These are phyloP conservation scores for Punica granatum DNA, from an alignment of 345 rosid genomes.

Conservation along the genomic window DNA sequence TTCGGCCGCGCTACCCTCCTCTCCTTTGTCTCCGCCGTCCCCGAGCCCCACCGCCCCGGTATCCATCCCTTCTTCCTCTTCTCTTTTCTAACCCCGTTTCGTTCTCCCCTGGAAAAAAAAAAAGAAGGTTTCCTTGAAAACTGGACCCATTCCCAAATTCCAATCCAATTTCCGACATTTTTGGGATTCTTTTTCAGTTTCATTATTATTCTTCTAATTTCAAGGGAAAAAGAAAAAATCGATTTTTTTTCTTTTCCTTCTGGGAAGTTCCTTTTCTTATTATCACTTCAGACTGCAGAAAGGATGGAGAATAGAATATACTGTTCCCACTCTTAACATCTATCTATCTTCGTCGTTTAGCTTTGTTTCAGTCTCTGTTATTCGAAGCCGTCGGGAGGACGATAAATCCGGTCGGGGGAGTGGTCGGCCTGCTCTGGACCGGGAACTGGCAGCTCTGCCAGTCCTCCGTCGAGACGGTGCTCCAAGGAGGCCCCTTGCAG, in stretches of 20 bases:
- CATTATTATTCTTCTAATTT: no score
- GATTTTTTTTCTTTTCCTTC: no score
- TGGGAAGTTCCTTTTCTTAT: no score
- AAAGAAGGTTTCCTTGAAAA: background rate
- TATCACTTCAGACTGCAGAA: no score
- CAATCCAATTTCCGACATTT: background rate
- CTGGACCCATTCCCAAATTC: no score
- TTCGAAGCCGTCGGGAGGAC: slow-evolving; percentile 33
- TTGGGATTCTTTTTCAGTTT: no score
- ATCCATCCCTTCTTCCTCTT: background rate
- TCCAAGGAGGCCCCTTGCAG: slow-evolving; percentile 14
- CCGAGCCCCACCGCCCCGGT: slow-evolving; percentile 78
- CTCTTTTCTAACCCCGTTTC: no score
- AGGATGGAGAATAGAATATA: no score
- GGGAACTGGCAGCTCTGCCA: slow-evolving; percentile 29
- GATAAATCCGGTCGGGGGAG: slow-evolving; percentile 26
- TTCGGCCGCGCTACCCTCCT: slow-evolving; percentile 90
- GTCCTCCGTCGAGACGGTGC: slow-evolving; percentile 25
- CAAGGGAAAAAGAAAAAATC: no score
- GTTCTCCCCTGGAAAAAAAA: background rate
- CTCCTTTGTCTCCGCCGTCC: slow-evolving; percentile 91
- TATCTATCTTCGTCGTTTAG: slow-evolving; percentile 10
- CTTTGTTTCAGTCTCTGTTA: slow-evolving; percentile 24
- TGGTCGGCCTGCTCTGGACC: slow-evolving; percentile 28
- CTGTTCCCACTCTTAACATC: no score